A percentile compares a stretch with the other conserved stretches of the same genome.
Evolutionary conservation across 2,329 filamentous ascomycete species (phyloP).

Genomic region (Cladosporium halotolerans): DNA sequence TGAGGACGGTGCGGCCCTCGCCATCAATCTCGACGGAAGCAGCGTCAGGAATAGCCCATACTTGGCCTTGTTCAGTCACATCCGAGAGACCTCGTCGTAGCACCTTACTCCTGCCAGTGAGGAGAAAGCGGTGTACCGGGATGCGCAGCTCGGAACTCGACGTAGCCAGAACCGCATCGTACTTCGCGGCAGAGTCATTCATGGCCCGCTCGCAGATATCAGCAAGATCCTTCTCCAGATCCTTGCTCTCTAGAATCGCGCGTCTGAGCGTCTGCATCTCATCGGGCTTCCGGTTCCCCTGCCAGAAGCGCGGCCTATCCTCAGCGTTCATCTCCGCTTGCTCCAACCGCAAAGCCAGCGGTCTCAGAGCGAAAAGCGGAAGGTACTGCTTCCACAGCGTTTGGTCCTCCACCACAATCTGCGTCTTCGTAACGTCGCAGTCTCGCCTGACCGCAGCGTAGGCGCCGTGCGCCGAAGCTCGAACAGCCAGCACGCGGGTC

Average conservation of each 20-base stretch:
- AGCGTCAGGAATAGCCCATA: slow-evolving; percentile 54
- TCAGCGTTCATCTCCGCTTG: slow-evolving; percentile 28
- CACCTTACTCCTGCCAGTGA: slow-evolving; percentile 66
- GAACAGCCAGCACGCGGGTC: slow-evolving; percentile 74
- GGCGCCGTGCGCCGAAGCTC: slow-evolving; percentile 82
- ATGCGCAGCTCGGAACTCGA: slow-evolving; percentile 63
- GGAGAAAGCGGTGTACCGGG: slow-evolving; percentile 75
- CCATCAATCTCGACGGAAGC: slow-evolving; percentile 50
- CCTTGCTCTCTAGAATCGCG: slow-evolving; percentile 55
- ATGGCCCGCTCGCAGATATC: slow-evolving; percentile 32
- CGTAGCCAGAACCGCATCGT: slow-evolving; percentile 44
- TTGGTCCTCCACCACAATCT: slow-evolving; percentile 60
- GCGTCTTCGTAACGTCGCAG: slow-evolving; percentile 69
- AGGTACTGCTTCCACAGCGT: slow-evolving; percentile 68
- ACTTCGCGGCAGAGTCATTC: slow-evolving; percentile 38
- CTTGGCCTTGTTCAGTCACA: slow-evolving; percentile 47
- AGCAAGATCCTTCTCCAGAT: slow-evolving; percentile 59
- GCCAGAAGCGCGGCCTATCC: slow-evolving; percentile 44
- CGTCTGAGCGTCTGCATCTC: slow-evolving; percentile 49
- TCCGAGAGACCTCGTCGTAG: slow-evolving; percentile 58
- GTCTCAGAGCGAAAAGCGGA: slow-evolving; percentile 61
- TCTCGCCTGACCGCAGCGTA: slow-evolving; percentile 84
- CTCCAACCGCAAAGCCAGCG: slow-evolving; percentile 39
- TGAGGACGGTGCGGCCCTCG: slow-evolving; percentile 51
- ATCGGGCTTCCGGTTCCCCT: slow-evolving; percentile 37